Base-by-base conservation (phyloP, 1,284 basidiomycete species). In the Ustilago loliicola region DNA sequence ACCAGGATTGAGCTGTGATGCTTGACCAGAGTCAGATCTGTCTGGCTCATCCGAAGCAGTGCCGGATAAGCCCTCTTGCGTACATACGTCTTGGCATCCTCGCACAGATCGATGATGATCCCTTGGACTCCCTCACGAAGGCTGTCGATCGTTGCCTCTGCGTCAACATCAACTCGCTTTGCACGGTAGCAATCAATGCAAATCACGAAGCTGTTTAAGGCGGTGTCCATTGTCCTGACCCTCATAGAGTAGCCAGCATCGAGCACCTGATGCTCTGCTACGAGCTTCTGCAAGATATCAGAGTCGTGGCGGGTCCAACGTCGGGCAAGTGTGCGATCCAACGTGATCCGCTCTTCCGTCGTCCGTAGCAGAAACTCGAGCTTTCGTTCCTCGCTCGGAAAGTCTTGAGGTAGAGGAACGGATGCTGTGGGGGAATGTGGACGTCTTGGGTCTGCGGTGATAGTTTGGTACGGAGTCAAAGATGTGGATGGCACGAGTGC, bases 41-140 rank as follows among this genome's bases (percentile, higher is more conserved):
- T 48, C 9, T 25, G 3, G 61, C 75, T 67, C 23, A 77, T 56
- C 21, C 50, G 40, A 0, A 54, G 10, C 2, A 77, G 34, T 2
- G 50, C 64, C 0, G 1, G 13, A 23, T 77, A 67, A 9, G 56
- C 71, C 21, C 52, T 29, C 52, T 40, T 52, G 27, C 75, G 66
- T 3, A 61, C 52, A 1, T 27, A 0, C 1, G 23, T 15, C n/a
- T 25, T 30, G 6, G 10, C 15, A 3, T 66, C 63, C 29, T 66
- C 63, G 66, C 70, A 72, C 7, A 58, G 25, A 27, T 73, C 66
- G 42, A 60, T 58, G 38, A 69, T 48, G 23, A 62, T 30, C 7
- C 58, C 32, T 19, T 66, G 54, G 0, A 77, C 19, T 1, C 42
- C 51, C 7, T 54, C 25, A 2, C 61, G 53, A 10, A 77, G 40